Base-by-base conservation (phyloP, 352 stramenopile species). In the Globisporangium sylvaticum region DNA sequence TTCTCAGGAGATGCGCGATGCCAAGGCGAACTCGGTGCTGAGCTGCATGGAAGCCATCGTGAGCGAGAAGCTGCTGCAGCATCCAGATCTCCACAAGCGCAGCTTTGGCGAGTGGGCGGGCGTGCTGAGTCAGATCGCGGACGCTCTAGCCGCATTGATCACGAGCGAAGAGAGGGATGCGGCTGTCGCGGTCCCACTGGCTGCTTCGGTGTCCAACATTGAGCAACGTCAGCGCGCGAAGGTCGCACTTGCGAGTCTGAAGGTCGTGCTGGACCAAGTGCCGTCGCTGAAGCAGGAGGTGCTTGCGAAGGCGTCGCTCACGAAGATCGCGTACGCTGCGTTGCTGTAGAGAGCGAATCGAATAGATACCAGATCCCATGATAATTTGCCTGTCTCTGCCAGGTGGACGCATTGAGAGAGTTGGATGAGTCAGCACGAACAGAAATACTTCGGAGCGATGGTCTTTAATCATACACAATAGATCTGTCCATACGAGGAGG, bases 81-180 rank as follows among this genome's bases (percentile, higher is more conserved):
- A 84, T 29, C 62, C 58, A 1, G 82, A 92, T 24, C 72, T 84
- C n/a, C 73, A 89, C 62, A 83, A 76, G n/a, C 65, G 68, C n/a
- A 62, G 59, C 20, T 88, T 89, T 44, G 46, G 42, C 14, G 71
- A 87, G 24, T 92, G 83, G 84, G 72, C 78, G 0, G n/a, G 24
- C 1, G 46, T 90, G 50, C 61, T 91, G 5, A 54, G 60, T 2
- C 66, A 68, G 2, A 77, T 83, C 20, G 63, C 70, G 4, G 71
- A 71, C 2, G 70, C 81, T 3, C 67, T 91, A 14, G 64, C 74
- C 1, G 20, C 22, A 14, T 20, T 68, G 8, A 39, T 61, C 12
- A 20, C 39, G 5, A 62, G 37, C 24, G 29, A 37, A 7, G 50
- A 59, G 15, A 24, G 29, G 5, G 56, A 59, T 14, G 7, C 64